Base-by-base conservation (phyloP, 805 yeast species). In the Phaffomyces antillensis region DNA sequence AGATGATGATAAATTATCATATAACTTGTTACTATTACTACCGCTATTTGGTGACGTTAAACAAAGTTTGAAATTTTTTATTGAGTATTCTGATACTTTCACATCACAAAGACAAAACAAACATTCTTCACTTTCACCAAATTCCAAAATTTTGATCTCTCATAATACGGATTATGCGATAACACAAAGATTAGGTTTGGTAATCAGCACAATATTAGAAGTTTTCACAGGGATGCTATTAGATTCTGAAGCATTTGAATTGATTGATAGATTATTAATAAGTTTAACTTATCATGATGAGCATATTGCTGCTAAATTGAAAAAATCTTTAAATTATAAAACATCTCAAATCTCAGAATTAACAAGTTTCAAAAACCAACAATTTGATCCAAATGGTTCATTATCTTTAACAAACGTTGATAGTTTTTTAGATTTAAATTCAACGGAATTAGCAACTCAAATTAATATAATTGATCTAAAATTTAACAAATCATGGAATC, bases 401-500 rank as follows among this genome's bases (percentile, higher is more conserved):
- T 41, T 47, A 20, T 52, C 65, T 3, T 57, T 66, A 13, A 50
- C 55, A 9, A 54, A 58, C 42, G 62, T 64, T 54, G 72, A 74
- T 4, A 58, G 65, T 7, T 86, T 90, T 56, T 55, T 88, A 48
- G 72, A 74, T 28, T 47, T 76, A 30, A 76, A 79, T 52, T 56
- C 79, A 16, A 68, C 74, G 4, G 67, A 68, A 7, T 64, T 90
- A 35, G 85, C 91, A 0, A 60, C 68, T 12, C 82, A 83, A 52
- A 74, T 91, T 36, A 81, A 81, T 51, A 65, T 70, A 18, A 81
- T 89, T 46, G 87, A 86, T 59, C 66, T 81, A 46, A 73, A 73
- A 42, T 86, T 84, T 55, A 79, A 77, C 61, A 64, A 63, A 17
- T 56, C 64, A 3, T 91, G 97, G 97, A 81, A 86, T 45, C 89